Evolutionary conservation across 495 filamentous ascomycete genomes (phyloP), one percentile per base, ranked within the genome.

Genomic region (Saxophila tyrrhenica): DNA sequence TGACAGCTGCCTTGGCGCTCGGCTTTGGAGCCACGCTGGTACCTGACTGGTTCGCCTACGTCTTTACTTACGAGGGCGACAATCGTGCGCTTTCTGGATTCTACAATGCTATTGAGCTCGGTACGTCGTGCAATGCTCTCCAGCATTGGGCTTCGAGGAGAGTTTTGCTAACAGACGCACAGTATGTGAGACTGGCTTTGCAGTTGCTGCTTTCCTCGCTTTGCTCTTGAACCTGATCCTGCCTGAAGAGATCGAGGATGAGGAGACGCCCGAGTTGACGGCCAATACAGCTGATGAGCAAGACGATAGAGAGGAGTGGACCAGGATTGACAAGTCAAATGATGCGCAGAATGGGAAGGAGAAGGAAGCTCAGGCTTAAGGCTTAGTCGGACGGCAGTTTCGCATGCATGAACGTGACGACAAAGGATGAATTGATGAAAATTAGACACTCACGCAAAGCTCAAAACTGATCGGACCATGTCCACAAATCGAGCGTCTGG

Each of bases 1-100:
- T 95, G 39, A 91, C 89, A 0, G 86, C 86, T 2, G 75, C 82
- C 5, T 74, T 95, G 43, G 69, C 86, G 0, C 62, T 94, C 19
- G 89, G 90, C 25, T 84, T 85, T 67, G 85, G 82, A 51, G 88
- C 88, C 5, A 94, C 87, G 0, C 67, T 95, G 11, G 84, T 94
- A 0, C 86, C 90, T 0, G 76, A 73, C 24, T 72, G 69, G 69
- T 66, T 66, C 55, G 62, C 62, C 35, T 81, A 79, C 57, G 79
- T 94, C 54, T 95, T 95, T 66, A 85, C 85, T 5, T 82, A 83
- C 57, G 59, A 55, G 0, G 88, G 88, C 17, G 70, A 78, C 58
- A 87, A 92, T 67, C 79, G 75, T 58, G 74, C 79, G 10, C 73
- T 91, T 50, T 74, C 77, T 35, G 90, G 90, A 2, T 84, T 95